Evolutionary conservation across 108 stramenopile species (phyloP), one percentile per base, ranked within the genome.

Genomic region (Cyclotella choctawhatcheeana): DNA sequence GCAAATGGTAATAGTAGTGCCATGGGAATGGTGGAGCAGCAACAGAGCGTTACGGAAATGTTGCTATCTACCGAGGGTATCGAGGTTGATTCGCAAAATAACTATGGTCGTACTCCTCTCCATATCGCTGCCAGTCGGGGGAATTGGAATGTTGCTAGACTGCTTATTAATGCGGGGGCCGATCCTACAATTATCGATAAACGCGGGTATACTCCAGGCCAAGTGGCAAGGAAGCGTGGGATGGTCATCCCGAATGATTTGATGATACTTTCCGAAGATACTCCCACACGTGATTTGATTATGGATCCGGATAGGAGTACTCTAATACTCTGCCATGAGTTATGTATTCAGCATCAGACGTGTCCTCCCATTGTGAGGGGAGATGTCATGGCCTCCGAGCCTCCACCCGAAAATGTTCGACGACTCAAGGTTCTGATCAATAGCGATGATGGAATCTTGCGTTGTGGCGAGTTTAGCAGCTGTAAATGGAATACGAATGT

Each of bases 341-440:
- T 93, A 17, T 96, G 95, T 64, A 73, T 84, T 5, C 75, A 86
- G 31, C 95, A 96, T 63, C 76, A 85, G 29, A 91, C 88, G 22
- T 96, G 95, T 71, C 85, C 92, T 24, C 95, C 95, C 13, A 93
- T 96, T 2, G 78, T 82, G 20, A 79, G 95, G 63, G 87, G 86
- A 79, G 81, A 83, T 33, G 71, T 61, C 2, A 80, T 74, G 16
- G 67, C 77, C 16, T 58, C 73, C 0, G 91, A 92, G 21, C 91
- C 92, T 33, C 92, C 92, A 17, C 94, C 94, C 1, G 95, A 96
- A 67, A 96, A 96, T 80, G 84, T 96, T 32, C 69, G 89, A 52
- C 82, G 95, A 8, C 83, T 96, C 31, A 84, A 85, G 47, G 95
- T 96, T 4, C 66, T 96, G 22, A 76, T 88, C 21, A 91, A 96